Base-by-base conservation (phyloP, 768 basidiomycete genomes). In the Leucocoprinus birnbaumii region DNA sequence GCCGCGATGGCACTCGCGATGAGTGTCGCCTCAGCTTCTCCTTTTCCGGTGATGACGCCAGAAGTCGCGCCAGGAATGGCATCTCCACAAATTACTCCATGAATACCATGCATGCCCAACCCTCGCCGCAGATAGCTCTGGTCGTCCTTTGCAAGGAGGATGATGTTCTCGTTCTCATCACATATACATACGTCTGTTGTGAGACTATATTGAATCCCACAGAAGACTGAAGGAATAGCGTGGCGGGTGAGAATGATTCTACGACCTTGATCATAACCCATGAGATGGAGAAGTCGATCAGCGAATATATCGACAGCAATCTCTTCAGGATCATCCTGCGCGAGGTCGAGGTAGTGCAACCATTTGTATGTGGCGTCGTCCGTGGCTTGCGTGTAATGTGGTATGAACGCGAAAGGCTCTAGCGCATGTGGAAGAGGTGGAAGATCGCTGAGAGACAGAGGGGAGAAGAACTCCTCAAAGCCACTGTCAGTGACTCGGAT, bases 281-380 rank as follows among this genome's bases (percentile, higher is more conserved):
- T 18, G 11, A 50, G 22, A 22, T 50, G 37, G 22, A 50, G n/a
- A 3, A 50, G 37, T 24, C 48, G n/a, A 37, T 50, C 48, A 6
- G 48, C 48, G 35, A 50, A 50, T 2, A 40, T n/a, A 11, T 26
- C 37, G 22, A 38, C 48, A 10, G 48, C 48, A 22, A 50, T 24
- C 18, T 24, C 48, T 24, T 50, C 48, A 37, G 37, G 37, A 2
- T 38, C 37, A 22, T 25, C 48, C 27, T 50, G 48, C 13, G 37
- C 48, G 22, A 50, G 48, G 48, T 50, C 37, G 37, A 50, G 48
- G 34, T 50, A 50, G 22, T 50, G 48, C 22, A 50, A 13, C 48
- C 48, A 50, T 25, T 25, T 38, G 48, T 37, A 50, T 13, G 48
- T 50, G 21, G 22, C 34, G 35, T 50, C 48, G 13, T 50, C 35